Evolutionary conservation across 306 rosid genomes (phyloP).

Genomic region (Rosa lucieae): DNA sequence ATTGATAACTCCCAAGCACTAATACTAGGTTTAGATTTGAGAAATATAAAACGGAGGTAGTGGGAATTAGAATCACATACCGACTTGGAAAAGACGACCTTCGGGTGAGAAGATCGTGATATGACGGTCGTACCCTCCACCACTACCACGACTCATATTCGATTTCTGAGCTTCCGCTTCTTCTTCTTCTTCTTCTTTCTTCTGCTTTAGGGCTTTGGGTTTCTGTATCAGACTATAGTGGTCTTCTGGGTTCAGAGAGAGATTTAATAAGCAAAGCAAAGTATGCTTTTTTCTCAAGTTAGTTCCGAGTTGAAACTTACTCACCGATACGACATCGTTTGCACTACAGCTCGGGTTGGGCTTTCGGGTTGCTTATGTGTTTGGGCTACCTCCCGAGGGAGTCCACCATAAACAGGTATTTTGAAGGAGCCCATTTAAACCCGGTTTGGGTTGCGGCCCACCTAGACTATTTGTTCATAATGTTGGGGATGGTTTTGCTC

Average conservation of each 20-base stretch:
- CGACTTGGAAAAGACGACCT: slow-evolving; percentile 90
- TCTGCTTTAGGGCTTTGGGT: slow-evolving; percentile 15
- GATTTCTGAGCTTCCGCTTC: background rate
- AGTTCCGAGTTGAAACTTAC: background rate
- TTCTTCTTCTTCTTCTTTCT: background rate
- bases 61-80: slow-evolving; percentile 23
- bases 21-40: background rate
- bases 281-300: slow-evolving; percentile 39
- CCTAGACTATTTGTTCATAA: too few relatives aligned
- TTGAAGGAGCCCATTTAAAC: too few relatives aligned
- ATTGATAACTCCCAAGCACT: background rate
- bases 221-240: background rate
- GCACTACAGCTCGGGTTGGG: background rate
- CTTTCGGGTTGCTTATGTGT: background rate
- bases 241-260: background rate
- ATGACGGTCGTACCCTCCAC: slow-evolving; percentile 98
- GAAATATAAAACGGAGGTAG: background rate
- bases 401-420: too few relatives aligned
- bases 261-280: background rate
- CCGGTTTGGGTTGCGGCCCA: too few relatives aligned
- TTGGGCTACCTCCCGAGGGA: background rate
- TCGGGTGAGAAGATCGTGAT: slow-evolving; percentile 98
- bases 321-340: background rate
- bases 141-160: slow-evolving; percentile 70
- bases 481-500: too few relatives aligned